Percentiles rank a stretch among this genome's conserved stretches.
phyloP scores from a whole-genome alignment of 495 filamentous ascomycete genomes.

The Daldinia bambusicola region DNA sequence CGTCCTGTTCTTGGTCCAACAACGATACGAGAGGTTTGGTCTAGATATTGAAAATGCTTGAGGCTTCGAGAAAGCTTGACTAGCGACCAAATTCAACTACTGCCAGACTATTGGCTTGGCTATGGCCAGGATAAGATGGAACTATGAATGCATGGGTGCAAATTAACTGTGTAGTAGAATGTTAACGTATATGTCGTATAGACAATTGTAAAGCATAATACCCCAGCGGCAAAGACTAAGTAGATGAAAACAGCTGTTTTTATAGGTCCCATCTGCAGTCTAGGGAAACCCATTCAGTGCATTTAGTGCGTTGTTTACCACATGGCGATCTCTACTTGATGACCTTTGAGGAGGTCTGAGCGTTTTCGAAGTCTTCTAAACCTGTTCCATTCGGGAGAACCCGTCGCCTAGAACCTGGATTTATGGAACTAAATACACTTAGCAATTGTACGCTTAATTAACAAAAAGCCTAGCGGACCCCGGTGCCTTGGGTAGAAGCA shows the following conservation, averaged over 20 bases:
- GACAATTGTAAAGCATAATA: not conserved
- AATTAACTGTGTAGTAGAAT: not conserved
- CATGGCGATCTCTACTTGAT: not conserved
- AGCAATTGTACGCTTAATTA: slow-evolving; percentile 19
- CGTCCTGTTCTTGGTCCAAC: slow-evolving; percentile 11
- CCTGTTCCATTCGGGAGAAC: slow-evolving; percentile 35
- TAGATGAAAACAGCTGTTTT: not conserved
- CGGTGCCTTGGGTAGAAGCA: slow-evolving; percentile 37
- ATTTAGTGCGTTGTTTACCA: not conserved
- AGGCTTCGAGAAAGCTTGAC: slow-evolving; percentile 19
- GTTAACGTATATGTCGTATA: not conserved
- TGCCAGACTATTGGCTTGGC: slow-evolving; percentile 36
- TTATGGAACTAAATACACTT: slow-evolving; percentile 30
- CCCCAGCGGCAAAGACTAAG: not conserved
- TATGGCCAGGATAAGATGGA: slow-evolving; percentile 9
- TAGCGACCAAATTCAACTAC: slow-evolving; percentile 15
- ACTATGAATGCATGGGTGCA: slow-evolving; percentile 15
- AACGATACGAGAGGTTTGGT: slow-evolving; percentile 25
- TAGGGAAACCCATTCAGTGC: not conserved
- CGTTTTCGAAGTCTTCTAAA: not conserved
- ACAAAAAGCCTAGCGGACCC: slow-evolving; percentile 26
- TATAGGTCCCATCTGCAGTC: not conserved
- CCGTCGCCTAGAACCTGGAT: slow-evolving; percentile 31
- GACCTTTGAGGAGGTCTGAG: not conserved
- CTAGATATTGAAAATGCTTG: slow-evolving; percentile 32